These are phyloP conservation scores for Monosporozyma aerobia DNA, from an alignment of 805 yeast species.

Conservation along the genomic window DNA sequence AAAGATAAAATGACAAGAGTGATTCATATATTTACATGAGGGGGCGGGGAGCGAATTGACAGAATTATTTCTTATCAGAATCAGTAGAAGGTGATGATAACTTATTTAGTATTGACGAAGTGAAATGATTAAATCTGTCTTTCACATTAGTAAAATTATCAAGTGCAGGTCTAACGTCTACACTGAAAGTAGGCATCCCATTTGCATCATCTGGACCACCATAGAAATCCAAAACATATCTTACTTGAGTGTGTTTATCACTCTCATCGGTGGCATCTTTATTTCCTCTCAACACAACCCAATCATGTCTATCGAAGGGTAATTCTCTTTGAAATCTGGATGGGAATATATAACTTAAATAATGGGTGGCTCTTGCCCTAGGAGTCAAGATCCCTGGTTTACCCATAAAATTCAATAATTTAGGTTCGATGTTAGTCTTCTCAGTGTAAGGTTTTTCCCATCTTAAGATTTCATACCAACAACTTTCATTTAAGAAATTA, in stretches of 20 bases:
- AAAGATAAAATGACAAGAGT: too few relatives aligned
- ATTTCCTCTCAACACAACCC: slow-evolving; percentile 76
- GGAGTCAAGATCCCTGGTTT: slow-evolving; percentile 85
- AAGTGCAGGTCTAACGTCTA: slow-evolving; percentile 93
- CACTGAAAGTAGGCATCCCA: slow-evolving; percentile 83
- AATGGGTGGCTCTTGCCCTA: slow-evolving; percentile 61
- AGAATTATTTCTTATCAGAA: neutral
- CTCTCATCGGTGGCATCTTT: slow-evolving; percentile 21
- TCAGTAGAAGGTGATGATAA: neutral
- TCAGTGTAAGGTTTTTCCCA: slow-evolving; percentile 79
- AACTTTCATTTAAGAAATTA: slow-evolving; percentile 92
- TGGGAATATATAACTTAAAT: slow-evolving; percentile 65
- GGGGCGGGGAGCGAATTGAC: neutral
- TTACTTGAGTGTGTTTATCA: slow-evolving; percentile 52
- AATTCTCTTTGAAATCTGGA: slow-evolving; percentile 61
- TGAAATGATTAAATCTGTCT: slow-evolving; percentile 64
- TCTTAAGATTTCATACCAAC: slow-evolving; percentile 86
- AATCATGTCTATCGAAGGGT: slow-evolving; percentile 97
- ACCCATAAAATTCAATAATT: slow-evolving; percentile 81
- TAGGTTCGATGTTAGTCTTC: slow-evolving; percentile 50
- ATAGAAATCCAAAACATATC: slow-evolving; percentile 93
- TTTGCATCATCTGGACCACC: slow-evolving; percentile 87
- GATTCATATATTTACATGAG: neutral
- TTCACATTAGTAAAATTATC: slow-evolving; percentile 54
- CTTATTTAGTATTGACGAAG: neutral